Percentiles rank a stretch among this genome's conserved stretches.
Conservation (phyloP, 352 stramenopile species). For the Globisporangium abappressorium region DNA sequence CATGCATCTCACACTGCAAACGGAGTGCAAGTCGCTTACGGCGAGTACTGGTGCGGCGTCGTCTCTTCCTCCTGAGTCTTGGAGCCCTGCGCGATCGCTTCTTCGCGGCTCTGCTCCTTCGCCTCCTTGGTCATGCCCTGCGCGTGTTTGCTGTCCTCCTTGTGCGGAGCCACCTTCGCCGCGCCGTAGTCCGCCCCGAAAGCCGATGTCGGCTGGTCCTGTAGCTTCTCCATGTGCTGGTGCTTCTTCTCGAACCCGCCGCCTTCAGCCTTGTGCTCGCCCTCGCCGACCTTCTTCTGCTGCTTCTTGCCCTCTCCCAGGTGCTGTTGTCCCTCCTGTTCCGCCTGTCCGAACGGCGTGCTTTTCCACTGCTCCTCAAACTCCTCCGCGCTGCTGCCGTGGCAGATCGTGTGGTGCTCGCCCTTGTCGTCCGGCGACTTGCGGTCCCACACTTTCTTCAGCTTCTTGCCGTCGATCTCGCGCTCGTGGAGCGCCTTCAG, state of each 20-base stretch:
- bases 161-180: slow-evolving; percentile 34
- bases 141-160: slow-evolving; percentile 24
- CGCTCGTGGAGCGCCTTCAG: neutral
- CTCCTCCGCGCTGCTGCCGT: slow-evolving; percentile 37
- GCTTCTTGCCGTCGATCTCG: neutral
- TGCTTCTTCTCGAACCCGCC: slow-evolving; percentile 17
- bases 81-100: slow-evolving; percentile 54
- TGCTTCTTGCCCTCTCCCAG: neutral
- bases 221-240: neutral
- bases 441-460: neutral
- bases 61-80: slow-evolving; percentile 72
- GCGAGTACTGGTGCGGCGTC: slow-evolving; percentile 37
- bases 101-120: slow-evolving; percentile 31
- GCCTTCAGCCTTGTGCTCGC: slow-evolving; percentile 16
- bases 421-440: slow-evolving; percentile 58
- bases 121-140: slow-evolving; percentile 38
- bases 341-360: slow-evolving; percentile 57
- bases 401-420: slow-evolving; percentile 43
- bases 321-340: slow-evolving; percentile 27
- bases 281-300: slow-evolving; percentile 1
- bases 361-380: slow-evolving; percentile 66
- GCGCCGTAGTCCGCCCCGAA: slow-evolving; percentile 24
- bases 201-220: slow-evolving; percentile 12
- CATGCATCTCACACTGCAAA: neutral
- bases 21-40: neutral